Percentiles rank a stretch among this genome's conserved stretches.
phyloP scores from a whole-genome alignment of 345 rosid genomes.

The Firmiana major region DNA sequence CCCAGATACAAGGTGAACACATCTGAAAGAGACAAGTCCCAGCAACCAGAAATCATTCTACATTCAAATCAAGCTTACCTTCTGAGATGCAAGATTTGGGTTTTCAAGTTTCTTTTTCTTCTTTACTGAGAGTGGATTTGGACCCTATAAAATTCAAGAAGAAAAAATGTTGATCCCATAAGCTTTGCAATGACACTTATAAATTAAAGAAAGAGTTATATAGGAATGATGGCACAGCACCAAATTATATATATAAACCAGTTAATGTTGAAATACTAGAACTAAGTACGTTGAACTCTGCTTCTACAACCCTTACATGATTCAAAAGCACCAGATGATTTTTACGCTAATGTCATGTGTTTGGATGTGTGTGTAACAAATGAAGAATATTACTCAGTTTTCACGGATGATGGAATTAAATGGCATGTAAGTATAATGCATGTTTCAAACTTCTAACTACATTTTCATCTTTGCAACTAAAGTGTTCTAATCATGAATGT shows the following conservation, averaged over 20 bases:
- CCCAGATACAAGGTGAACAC: background rate
- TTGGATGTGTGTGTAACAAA: background rate
- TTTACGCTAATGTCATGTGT: background rate
- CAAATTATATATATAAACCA: background rate
- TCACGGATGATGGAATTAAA: background rate
- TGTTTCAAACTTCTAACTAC: background rate
- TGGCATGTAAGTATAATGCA: background rate
- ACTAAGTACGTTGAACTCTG: background rate
- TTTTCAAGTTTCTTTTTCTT: constrained; percentile 54
- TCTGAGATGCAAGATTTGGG: constrained; percentile 24
- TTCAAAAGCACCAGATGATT: background rate
- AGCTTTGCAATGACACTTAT: background rate
- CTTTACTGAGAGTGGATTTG: constrained; percentile 81
- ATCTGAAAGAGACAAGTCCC: background rate
- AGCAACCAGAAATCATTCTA: background rate
- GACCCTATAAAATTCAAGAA: constrained; percentile 53
- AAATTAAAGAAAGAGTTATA: background rate
- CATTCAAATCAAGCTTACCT: constrained; percentile 32
- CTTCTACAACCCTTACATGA: background rate
- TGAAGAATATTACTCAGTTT: background rate
- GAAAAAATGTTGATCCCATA: background rate
- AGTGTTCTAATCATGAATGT: background rate
- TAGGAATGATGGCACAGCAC: background rate
- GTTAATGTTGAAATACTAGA: background rate
- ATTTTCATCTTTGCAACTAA: background rate